Base-by-base conservation (phyloP, 768 basidiomycete species). In the Chalciporus piperatus region DNA sequence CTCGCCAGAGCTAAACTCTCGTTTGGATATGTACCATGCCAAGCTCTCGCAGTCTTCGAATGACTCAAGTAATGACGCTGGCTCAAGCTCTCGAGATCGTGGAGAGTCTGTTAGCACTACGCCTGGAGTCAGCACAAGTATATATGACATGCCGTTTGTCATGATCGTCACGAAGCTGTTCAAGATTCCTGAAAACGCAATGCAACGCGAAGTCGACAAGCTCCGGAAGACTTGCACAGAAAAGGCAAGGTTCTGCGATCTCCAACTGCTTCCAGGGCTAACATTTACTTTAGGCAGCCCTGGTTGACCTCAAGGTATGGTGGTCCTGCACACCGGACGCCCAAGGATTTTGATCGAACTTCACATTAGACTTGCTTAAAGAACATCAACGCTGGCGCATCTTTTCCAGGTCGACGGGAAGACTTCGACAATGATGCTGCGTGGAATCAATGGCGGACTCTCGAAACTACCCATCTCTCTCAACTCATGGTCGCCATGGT, bases 401-500 rank as follows among this genome's bases (percentile, higher is more conserved):
- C 87, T 1, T 95, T 95, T 64, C 93, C 94, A 1, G 92, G 89
- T 17, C 80, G 86, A 45, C 78, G 88, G 57, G 86, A 91, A 55
- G 94, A 98, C 66, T 98, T 98, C 63, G 80, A 84, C 30, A 85
- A 69, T 48, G 89, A 92, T 6, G 81, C 82, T 2, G 90, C 89
- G 0, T 98, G 89, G 83, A 79, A 83, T 28, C 78, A 88, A 30
- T 98, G 93, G 91, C 80, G 82, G 44, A 80, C 84, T 2, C 69
- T 83, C 16, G 96, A 98, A 72, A 87, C 89, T 0, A 79, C 88
- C 0, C 83, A 87, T 54, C 74, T 98, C 5, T 92, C 92, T 23
- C 91, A 96, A 66, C 78, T 93, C 47, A 91, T 97, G 78, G 76
- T 96, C 38, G 74, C 82, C 22, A 89, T 98, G 86, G 82, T 91